These are phyloP conservation scores for Metrosideros polymorpha DNA, from an alignment of 441 rosid genomes.

Conservation along the genomic window DNA sequence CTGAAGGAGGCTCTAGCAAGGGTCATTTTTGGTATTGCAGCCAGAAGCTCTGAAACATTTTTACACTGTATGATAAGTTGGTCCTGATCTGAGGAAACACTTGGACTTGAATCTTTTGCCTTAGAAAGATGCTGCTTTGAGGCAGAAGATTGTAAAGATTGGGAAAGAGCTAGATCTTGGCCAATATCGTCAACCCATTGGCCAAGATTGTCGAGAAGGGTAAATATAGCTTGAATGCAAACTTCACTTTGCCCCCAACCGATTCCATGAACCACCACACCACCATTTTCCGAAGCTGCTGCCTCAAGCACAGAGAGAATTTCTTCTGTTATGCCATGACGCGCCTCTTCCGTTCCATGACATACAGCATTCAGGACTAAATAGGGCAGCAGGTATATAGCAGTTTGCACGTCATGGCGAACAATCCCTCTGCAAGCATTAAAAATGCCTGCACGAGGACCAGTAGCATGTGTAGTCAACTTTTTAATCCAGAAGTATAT, in stretches of 20 bases:
- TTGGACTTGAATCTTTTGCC: constrained; percentile 43
- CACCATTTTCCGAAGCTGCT: constrained; percentile 75
- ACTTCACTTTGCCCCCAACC: constrained; percentile 83
- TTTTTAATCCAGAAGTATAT: constrained; percentile 82
- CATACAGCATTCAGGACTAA: constrained; percentile 91
- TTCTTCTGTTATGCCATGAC: constrained; percentile 81
- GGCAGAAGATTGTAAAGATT: constrained; percentile 44
- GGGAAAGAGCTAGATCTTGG: constrained; percentile 84
- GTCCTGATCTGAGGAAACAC: constrained; percentile 40
- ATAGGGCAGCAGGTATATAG: constrained; percentile 88
- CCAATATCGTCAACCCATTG: constrained; percentile 98
- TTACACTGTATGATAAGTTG: constrained; percentile 77
- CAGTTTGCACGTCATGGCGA: constrained; percentile 96
- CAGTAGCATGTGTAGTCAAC: constrained; percentile 85
- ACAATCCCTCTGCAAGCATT: constrained; percentile 97
- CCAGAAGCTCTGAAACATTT: constrained; percentile 86
- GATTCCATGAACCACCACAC: constrained; percentile 45
- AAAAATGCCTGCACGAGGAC: constrained; percentile 85
- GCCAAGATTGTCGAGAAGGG: constrained; percentile 98
- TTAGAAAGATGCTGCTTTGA: constrained; percentile 63
- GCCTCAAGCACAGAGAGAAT: constrained; percentile 86
- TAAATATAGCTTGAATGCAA: constrained; percentile 94
- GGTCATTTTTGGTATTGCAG: constrained; percentile 79
- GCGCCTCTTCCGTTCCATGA: constrained; percentile 86
- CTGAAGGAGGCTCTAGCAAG: constrained; percentile 92